Evolutionary conservation across 2,329 filamentous ascomycete genomes (phyloP), one percentile per base, ranked within the genome.

Genomic region (Drechslerella stenobrocha): DNA sequence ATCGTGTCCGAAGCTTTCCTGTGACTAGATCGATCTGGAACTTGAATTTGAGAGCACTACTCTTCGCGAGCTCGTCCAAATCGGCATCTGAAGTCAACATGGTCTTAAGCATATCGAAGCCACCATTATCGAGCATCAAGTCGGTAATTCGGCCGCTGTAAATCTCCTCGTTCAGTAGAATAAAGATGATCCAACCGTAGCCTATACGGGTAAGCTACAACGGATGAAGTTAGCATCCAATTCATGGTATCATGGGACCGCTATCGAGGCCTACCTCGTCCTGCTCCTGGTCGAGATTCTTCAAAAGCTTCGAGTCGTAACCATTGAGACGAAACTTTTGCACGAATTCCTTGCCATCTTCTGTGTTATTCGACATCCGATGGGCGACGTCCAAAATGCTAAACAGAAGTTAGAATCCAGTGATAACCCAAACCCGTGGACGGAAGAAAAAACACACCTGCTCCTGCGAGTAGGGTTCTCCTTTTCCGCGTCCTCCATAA

Each of bases 241-340:
- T 2, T 37, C 3, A 11, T 5, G 18, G 23, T 13, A 20, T 44
- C 30, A 8, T 9, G 44, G 7, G 6, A 26, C 44, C 18, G 44
- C 4, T 22, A 23, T 7, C 2, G 26, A 9, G n/a, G n/a, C 42
- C n/a, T 34, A 63, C 51, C 23, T 47, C 63, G 40, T 67, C 63
- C 24, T 53, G 26, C 18, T 67, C 63, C 15, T 42, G 15, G 18
- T 67, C 22, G 15, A 67, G 51, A 37, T 60, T 46, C 28, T 46
- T 34, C 20, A 67, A 45, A 50, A 67, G 50, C 35, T 60, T 59
- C 20, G 53, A 30, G 9, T 58, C 50, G 42, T 67, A 67, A 23
- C 63, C 50, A 45, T 67, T 67, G 24, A 67, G 55, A 28, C 63
- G 42, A 32, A 67, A 67, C 37, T 67, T 67, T 23, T 58, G 56